Percentiles rank a stretch among this genome's conserved stretches.
Conservation (phyloP, 768 basidiomycete species). For the Cyathus striatus region DNA sequence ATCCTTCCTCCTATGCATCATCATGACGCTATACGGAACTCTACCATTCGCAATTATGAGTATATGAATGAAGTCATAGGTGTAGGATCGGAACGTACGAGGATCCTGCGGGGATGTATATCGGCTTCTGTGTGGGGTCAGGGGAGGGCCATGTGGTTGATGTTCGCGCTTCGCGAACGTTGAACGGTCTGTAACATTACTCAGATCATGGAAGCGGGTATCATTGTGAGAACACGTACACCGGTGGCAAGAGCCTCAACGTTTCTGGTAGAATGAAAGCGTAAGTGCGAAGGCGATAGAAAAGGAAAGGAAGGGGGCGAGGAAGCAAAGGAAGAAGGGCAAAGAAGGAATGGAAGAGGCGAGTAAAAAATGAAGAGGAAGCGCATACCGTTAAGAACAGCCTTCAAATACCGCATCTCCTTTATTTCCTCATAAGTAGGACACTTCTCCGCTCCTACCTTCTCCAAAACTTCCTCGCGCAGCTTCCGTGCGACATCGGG, state of each 20-base stretch:
- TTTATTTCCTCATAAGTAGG: conserved; percentile 37
- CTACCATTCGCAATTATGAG: conserved; percentile 16
- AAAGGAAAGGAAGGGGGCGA: not conserved
- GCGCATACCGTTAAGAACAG: conserved; percentile 56
- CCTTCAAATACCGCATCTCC: conserved; percentile 59
- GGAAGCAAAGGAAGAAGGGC: conserved; percentile 28
- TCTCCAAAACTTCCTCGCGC: conserved; percentile 49
- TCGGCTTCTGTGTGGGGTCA: conserved; percentile 38
- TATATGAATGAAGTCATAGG: not conserved
- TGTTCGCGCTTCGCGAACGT: no score
- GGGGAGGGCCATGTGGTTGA: conserved; percentile 43
- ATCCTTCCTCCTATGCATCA: conserved; percentile 62
- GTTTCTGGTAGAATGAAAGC: not conserved
- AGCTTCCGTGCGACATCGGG: conserved; percentile 42
- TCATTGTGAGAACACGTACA: conserved; percentile 8
- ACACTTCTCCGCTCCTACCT: conserved; percentile 39
- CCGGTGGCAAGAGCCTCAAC: conserved; percentile 44
- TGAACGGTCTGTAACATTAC: conserved; percentile 4
- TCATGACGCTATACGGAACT: conserved; percentile 47
- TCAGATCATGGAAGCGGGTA: conserved; percentile 22
- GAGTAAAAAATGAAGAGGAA: conserved; percentile 12
- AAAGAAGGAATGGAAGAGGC: conserved; percentile 53
- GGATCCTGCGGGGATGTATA: conserved; percentile 48
- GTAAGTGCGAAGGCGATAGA: not conserved
- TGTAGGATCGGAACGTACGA: conserved; percentile 25